Base-by-base conservation (phyloP, 805 yeast species). In the Candida ulmi region DNA sequence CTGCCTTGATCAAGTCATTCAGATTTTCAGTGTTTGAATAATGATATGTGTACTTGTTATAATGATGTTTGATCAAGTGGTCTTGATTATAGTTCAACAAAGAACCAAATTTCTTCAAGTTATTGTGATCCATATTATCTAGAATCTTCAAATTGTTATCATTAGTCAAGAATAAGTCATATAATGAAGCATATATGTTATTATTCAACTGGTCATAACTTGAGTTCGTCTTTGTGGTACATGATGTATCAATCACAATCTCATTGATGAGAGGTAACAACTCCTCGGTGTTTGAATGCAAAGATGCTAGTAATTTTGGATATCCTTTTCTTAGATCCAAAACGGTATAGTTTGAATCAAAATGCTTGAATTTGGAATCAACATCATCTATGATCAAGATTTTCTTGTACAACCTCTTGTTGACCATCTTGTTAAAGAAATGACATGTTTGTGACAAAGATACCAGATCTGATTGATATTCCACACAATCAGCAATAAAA, bases 171-270 rank as follows among this genome's bases (percentile, higher is more conserved):
- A 55, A 52, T 11, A 55, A 34, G 21, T 55, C 60, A 33, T 55
- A 55, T 13, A 55, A 29, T 0, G 57, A 45, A 11, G 45, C 47
- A 33, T 51, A 55, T 15, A 52, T 42, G 30, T 54, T 51, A 8
- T 40, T 43, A 18, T 24, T 29, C 12, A 55, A 41, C 6, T 52
- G 45, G 32, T 55, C 58, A 38, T 54, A 52, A 17, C 57, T 46
- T 33, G 39, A 30, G 21, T 33, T 42, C 37, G 39, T 27, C 18
- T 41, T 44, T 28, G 48, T 45, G 1, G 55, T 45, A 8, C 45
- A 41, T 13, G 58, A 51, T 0, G 62, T 56, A 24, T 51, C 53
- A 36, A 57, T 55, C 17, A 54, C 41, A n/a, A 57, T 52, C 37
- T 55, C 55, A 17, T 42, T 40, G 25, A 56, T 40, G 34, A 45